Evolutionary conservation across 2,329 filamentous ascomycete species (phyloP).

Genomic region (Paraphoma chrysanthemicola): DNA sequence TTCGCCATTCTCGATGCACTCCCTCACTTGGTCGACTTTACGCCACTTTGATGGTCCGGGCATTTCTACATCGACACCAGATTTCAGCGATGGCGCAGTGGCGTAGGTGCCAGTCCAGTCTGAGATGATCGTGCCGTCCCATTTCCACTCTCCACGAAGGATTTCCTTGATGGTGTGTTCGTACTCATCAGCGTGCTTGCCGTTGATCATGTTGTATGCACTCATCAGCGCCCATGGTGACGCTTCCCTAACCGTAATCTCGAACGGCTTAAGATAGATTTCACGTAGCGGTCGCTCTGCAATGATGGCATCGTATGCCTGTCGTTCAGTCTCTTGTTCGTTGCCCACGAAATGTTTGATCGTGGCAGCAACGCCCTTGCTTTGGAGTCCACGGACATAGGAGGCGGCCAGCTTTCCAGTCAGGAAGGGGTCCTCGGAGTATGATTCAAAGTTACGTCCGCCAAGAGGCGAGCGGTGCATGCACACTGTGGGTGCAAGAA

Average conservation of each 20-base stretch:
- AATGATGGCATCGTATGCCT: slow-evolving; percentile 69
- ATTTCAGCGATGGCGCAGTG: slow-evolving; percentile 47
- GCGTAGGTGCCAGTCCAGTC: slow-evolving; percentile 52
- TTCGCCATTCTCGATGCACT: slow-evolving; percentile 44
- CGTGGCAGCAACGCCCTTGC: slow-evolving; percentile 75
- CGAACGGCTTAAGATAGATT: slow-evolving; percentile 76
- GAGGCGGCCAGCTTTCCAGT: slow-evolving; percentile 76
- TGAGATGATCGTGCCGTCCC: slow-evolving; percentile 53
- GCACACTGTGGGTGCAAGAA: slow-evolving; percentile 80
- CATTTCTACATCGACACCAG: slow-evolving; percentile 51
- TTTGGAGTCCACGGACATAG: slow-evolving; percentile 76
- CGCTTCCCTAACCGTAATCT: slow-evolving; percentile 73
- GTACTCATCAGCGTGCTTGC: slow-evolving; percentile 54
- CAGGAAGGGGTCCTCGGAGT: slow-evolving; percentile 81
- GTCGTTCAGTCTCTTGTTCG: slow-evolving; percentile 73
- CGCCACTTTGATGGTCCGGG: slow-evolving; percentile 51
- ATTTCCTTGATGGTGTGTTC: slow-evolving; percentile 52
- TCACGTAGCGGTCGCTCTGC: slow-evolving; percentile 71
- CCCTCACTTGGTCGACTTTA: slow-evolving; percentile 43
- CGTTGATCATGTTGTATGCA: slow-evolving; percentile 72
- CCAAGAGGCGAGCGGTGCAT: slow-evolving; percentile 83
- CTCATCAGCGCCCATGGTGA: slow-evolving; percentile 74
- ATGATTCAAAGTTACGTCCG: slow-evolving; percentile 87
- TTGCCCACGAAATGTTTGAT: slow-evolving; percentile 82
- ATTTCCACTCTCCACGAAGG: slow-evolving; percentile 50